phyloP scores from a whole-genome alignment of 2,329 filamentous ascomycete species.

The Berkeleyomyces basicola region DNA sequence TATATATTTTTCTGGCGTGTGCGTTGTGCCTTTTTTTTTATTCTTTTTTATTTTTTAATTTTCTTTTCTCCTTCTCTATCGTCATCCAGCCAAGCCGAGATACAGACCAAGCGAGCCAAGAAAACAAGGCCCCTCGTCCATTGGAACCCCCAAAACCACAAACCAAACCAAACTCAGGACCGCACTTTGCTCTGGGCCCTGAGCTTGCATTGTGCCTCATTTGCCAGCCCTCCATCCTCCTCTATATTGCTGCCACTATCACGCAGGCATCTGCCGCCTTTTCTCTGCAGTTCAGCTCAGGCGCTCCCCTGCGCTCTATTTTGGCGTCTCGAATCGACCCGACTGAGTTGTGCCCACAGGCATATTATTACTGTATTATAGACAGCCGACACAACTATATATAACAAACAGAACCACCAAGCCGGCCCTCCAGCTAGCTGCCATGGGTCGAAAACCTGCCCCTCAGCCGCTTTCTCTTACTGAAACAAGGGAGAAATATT shows the following conservation, averaged over 20 bases:
- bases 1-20: neutral
- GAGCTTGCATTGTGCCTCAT: neutral
- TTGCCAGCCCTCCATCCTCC: neutral
- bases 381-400: neutral
- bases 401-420: neutral
- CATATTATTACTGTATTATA: neutral
- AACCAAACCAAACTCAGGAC: neutral
- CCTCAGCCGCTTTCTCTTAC: slow-evolving; percentile 41
- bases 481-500: slow-evolving; percentile 18
- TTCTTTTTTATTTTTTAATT: neutral
- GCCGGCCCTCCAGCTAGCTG: slow-evolving; percentile 12
- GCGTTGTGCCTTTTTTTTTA: neutral
- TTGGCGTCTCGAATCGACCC: neutral
- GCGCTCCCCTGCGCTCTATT: neutral
- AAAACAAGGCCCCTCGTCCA: neutral
- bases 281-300: neutral
- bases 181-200: neutral
- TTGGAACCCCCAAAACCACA: too few species aligned
- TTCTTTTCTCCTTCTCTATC: neutral
- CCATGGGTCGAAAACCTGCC: slow-evolving; percentile 41
- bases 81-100: neutral
- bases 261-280: neutral
- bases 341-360: neutral
- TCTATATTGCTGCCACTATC: neutral
- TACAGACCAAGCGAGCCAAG: neutral